phyloP scores from a whole-genome alignment of 2,329 filamentous ascomycete species.

The Proliferodiscus dingleyae region DNA sequence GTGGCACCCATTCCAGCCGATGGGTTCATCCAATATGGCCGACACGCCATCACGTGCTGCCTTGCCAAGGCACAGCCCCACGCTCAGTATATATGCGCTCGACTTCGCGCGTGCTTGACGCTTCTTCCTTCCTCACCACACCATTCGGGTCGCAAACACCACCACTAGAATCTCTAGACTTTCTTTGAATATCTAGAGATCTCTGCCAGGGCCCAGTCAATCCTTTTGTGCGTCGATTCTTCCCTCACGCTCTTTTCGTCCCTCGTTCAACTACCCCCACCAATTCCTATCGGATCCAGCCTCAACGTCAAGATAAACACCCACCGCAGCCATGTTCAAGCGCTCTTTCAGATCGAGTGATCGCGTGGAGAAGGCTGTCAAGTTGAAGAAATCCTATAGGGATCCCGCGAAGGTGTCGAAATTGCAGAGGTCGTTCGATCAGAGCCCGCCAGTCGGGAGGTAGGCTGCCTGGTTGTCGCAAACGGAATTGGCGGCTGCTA shows the following conservation, averaged over 20 bases:
- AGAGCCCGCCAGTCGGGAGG: constrained; percentile 46
- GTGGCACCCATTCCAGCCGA: not conserved
- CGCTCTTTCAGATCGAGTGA: constrained; percentile 81
- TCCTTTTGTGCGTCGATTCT: constrained; percentile 34
- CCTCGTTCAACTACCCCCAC: constrained; percentile 27
- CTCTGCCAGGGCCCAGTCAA: constrained; percentile 35
- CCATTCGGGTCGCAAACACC: constrained; percentile 32
- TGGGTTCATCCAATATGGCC: not conserved
- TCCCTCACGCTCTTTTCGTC: constrained; percentile 32
- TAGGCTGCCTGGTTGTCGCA: constrained; percentile 25
- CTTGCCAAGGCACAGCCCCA: not conserved
- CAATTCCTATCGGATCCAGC: constrained; percentile 15
- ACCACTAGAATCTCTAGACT: constrained; percentile 32
- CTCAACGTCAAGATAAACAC: constrained; percentile 18
- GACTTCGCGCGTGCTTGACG: constrained; percentile 8
- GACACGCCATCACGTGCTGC: not conserved
- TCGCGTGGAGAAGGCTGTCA: constrained; percentile 82
- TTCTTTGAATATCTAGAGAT: constrained; percentile 33
- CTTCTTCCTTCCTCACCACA: constrained; percentile 30
- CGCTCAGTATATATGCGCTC: constrained; percentile 4
- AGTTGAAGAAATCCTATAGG: constrained; percentile 73
- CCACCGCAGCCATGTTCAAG: constrained; percentile 72
- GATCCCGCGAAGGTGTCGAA: constrained; percentile 77
- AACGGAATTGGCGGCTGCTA: constrained; percentile 13
- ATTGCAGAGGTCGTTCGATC: constrained; percentile 76